Evolutionary conservation across 768 basidiomycete genomes (phyloP), one percentile per base, ranked within the genome.

Genomic region (Phanerochaete carnosa): DNA sequence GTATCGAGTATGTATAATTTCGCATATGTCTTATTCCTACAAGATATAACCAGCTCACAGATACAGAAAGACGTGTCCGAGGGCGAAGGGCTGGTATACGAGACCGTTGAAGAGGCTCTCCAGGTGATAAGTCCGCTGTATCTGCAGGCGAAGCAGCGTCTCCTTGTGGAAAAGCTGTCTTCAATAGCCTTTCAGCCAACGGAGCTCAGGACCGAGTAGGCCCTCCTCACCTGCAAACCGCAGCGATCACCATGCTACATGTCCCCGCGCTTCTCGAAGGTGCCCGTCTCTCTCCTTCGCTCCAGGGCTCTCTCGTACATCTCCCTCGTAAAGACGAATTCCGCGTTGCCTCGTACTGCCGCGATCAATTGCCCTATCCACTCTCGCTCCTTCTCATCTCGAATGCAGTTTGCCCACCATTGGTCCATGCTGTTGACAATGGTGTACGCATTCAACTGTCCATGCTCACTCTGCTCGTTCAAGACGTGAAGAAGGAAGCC

Each of bases 391-490:
- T 76, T 73, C n/a, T 80, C 77, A 63, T 86, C 78, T 61, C 89
- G 77, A 54, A 89, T 73, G 68, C 89, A 91, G 66, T 88, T 88
- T 22, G 84, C 83, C 89, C 89, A 90, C 86, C 87, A 92, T 59
- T 78, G 75, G 62, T 89, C 89, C 88, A 90, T 90, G 69, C 89
- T 90, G 63, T 73, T 72, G 52, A 72, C 69, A 52, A 90, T 74
- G 12, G 72, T 72, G 11, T 66, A 64, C n/a, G 80, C 75, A 66
- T 83, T 76, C 45, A 92, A 76, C 66, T 80, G 73, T 30, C 76
- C 73, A 23, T 75, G 69, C 68, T 87, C 83, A 65, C 85, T 88
- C 68, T 90, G 89, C 68, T 90, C 86, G 65, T 77, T 81, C 28
- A 91, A 77, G 61, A 90, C 77, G 67, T 88, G 86, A 46, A 91